Percentiles rank a stretch among this genome's conserved stretches.
Evolutionary conservation across 2,329 filamentous ascomycete genomes (phyloP).

Genomic region (Trichoderma semiorbis): DNA sequence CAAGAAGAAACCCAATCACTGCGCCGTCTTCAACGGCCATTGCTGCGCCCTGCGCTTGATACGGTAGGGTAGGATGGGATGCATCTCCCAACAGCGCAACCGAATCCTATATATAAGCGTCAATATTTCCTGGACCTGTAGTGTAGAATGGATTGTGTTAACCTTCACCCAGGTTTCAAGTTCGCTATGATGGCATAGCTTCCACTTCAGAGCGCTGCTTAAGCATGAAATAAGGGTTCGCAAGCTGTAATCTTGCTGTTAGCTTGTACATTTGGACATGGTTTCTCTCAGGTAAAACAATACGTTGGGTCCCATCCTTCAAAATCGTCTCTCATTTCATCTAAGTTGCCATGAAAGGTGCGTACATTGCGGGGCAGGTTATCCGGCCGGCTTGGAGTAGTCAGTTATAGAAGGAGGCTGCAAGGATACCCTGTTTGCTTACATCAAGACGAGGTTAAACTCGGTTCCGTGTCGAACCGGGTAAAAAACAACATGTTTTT

Average conservation of each 20-base stretch:
- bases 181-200: neutral
- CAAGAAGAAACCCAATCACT: neutral
- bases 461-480: neutral
- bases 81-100: neutral
- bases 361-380: neutral
- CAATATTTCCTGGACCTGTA: neutral
- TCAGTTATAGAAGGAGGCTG: neutral
- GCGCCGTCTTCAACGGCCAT: neutral
- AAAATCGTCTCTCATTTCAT: neutral
- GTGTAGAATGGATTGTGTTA: fast-evolving
- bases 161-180: neutral
- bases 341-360: neutral
- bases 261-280: neutral
- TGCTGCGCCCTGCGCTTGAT: neutral
- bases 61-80: neutral
- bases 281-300: neutral
- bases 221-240: neutral
- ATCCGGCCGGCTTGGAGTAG: neutral
- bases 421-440: neutral
- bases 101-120: neutral
- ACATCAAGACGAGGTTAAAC: neutral
- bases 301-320: neutral
- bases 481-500: neutral
- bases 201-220: neutral
- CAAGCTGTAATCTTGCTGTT: neutral